Base-by-base conservation (phyloP, 331 rosid species). In the Dryas integrifolia region DNA sequence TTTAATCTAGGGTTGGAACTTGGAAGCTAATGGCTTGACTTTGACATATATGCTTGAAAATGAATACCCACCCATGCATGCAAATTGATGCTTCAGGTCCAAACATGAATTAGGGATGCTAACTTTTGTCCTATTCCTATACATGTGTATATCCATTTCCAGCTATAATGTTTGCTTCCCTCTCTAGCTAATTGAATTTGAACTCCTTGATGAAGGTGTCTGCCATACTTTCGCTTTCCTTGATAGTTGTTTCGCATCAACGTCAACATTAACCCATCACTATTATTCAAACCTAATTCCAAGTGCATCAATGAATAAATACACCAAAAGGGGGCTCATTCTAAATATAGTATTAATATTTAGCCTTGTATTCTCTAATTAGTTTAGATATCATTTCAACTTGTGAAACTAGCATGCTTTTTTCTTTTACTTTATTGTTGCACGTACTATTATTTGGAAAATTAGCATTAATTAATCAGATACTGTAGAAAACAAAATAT, bases 201-300 rank as follows among this genome's bases (percentile, higher is more conserved):
- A 58, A 14, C 41, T 30, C 35, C 48, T 56, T 9, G 14, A 70
- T 8, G 11, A 59, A 69, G 26, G 73, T 64, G 24, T 44, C 81
- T 65, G 85, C 77, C 81, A 60, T 60, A 52, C 88, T 83, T 75
- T 79, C 81, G 76, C 80, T 85, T 88, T 88, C 88, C 35, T 9
- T 13, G 55, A 70, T 7, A 70, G 65, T 38, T 70, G 60, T 58
- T 62, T 65, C 38, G 56, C 72, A 69, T 79, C 82, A 69, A 72
- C 9, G 8, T 40, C 26, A 13, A 30, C 51, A 49, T 38, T 59
- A 21, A 26, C 26, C 49, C 48, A 38, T 30, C 35, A 30, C 35
- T 30, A 30, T 24, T 56, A 59, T 43, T 69, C 48, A 21, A 69
- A 43, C 65, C 8, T 48, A 49, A 46, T 61, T 44, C 61, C 24